Conservation (phyloP, 352 stramenopile species). For the Phytophthora pinifolia region DNA sequence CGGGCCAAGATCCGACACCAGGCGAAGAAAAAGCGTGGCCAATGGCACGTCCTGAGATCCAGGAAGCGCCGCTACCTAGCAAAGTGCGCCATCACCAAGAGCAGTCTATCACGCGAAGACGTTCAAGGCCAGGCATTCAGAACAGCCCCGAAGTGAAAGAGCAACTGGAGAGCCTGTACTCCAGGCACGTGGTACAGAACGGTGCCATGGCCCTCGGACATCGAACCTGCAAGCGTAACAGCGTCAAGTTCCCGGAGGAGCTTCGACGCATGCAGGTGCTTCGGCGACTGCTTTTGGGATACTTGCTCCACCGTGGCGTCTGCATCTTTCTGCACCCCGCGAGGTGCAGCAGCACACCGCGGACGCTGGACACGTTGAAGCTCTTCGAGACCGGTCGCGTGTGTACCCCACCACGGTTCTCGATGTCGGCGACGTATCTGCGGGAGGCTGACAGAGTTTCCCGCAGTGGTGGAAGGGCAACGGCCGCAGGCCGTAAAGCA, state of each 20-base stretch:
- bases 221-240: conserved; percentile 2
- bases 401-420: not conserved
- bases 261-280: conserved; percentile 6
- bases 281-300: not conserved
- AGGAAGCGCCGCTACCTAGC: conserved; percentile 3
- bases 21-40: not conserved
- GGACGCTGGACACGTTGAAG: not conserved
- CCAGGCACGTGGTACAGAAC: not conserved
- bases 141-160: conserved; percentile 3
- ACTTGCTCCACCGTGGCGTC: no score
- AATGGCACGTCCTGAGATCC: conserved; percentile 5
- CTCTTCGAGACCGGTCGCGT: not conserved
- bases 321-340: not conserved
- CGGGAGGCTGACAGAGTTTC: not conserved
- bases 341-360: not conserved
- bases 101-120: conserved; percentile 11
- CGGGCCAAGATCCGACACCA: conserved; percentile 14
- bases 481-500: no score
- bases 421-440: not conserved
- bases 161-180: not conserved
- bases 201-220: conserved; percentile 6
- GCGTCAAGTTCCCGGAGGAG: conserved; percentile 3
- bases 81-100: conserved; percentile 4
- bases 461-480: no score
- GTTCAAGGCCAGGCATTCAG: not conserved